Evolutionary conservation across 306 rosid genomes (phyloP).

Genomic region (Medicago arabica): DNA sequence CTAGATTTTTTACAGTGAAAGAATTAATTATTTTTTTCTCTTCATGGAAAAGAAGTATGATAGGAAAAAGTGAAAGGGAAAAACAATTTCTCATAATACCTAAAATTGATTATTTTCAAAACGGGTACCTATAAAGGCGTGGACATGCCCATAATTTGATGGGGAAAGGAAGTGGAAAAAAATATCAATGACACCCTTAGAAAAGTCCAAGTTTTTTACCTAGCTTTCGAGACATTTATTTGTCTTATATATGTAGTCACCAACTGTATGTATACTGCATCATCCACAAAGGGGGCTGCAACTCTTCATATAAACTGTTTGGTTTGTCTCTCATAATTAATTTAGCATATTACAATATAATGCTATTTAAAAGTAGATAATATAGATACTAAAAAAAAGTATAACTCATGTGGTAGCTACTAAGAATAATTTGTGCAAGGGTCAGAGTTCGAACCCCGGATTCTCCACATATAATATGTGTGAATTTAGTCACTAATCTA

Average conservation of each 20-base stretch:
- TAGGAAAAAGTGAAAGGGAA: slow-evolving; percentile 1
- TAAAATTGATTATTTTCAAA: neutral
- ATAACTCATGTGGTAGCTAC: too few relatives aligned
- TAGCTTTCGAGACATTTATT: slow-evolving; percentile 35
- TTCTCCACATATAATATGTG: too few relatives aligned
- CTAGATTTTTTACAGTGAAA: slow-evolving; percentile 36
- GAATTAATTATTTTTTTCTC: neutral
- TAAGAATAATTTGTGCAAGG: too few relatives aligned
- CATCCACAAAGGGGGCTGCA: slow-evolving; percentile 38
- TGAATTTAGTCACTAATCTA: too few relatives aligned
- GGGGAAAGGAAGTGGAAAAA: slow-evolving; percentile 33
- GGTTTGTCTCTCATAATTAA: neutral
- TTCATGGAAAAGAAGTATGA: neutral
- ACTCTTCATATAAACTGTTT: slow-evolving; percentile 31
- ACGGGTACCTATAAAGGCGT: slow-evolving; percentile 33
- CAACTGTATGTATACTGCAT: slow-evolving; percentile 29
- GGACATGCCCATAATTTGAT: slow-evolving; percentile 42
- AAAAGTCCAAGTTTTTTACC: slow-evolving; percentile 22
- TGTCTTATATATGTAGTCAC: slow-evolving; percentile 44
- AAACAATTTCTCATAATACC: slow-evolving; percentile 1
- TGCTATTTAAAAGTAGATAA: neutral
- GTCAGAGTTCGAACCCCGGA: too few relatives aligned
- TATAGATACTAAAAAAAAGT: neutral
- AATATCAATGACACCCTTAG: slow-evolving; percentile 22
- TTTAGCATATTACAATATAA: neutral